phyloP scores from a whole-genome alignment of 345 rosid genomes.

The Melaleuca quinquenervia region DNA sequence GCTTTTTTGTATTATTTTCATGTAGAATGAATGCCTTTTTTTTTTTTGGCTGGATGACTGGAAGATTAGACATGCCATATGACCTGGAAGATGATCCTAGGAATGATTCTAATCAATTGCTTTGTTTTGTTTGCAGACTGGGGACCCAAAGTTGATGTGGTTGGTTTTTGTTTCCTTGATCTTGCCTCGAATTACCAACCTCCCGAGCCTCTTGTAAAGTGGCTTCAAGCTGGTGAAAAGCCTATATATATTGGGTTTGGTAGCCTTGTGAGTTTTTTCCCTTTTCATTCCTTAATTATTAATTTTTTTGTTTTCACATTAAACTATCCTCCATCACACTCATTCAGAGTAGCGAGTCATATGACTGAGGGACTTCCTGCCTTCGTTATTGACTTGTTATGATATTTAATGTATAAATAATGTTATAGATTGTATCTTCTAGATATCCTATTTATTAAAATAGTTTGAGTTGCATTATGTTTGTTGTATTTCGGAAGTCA shows the following conservation, averaged over 20 bases:
- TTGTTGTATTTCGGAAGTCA: not conserved
- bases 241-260: conserved; percentile 98
- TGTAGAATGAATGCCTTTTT: not conserved
- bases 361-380: not conserved
- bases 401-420: not conserved
- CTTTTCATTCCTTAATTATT: not conserved
- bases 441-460: not conserved
- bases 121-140: conserved; percentile 47
- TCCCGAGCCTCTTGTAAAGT: conserved; percentile 69
- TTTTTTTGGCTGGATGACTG: not conserved
- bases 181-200: conserved; percentile 97
- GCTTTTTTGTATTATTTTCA: not conserved
- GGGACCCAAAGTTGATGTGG: conserved; percentile 95
- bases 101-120: not conserved
- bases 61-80: not conserved
- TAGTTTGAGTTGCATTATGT: not conserved
- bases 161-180: conserved; percentile 98
- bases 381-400: not conserved
- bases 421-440: not conserved
- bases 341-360: not conserved
- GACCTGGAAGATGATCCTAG: not conserved
- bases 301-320: not conserved
- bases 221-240: conserved; percentile 87
- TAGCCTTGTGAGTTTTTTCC: conserved; percentile 76
- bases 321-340: not conserved